These are phyloP conservation scores for Cadophora luteo-olivacea DNA, from an alignment of 2,329 filamentous ascomycete species.

Conservation along the genomic window DNA sequence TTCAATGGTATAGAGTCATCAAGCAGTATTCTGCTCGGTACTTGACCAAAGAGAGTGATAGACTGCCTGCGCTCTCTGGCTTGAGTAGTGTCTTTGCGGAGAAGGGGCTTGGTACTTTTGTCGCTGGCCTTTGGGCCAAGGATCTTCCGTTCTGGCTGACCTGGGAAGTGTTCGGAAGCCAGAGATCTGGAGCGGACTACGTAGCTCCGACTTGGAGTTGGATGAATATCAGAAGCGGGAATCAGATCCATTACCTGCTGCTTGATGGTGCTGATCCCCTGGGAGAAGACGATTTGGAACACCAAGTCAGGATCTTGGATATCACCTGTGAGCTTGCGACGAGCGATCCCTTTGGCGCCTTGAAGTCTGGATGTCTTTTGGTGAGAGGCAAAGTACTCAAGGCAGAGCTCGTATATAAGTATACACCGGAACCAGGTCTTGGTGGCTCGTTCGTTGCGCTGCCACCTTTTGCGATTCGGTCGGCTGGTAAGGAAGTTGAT, in stretches of 20 bases:
- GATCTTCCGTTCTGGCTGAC: not conserved
- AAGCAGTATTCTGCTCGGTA: not conserved
- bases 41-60: not conserved
- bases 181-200: not conserved
- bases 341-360: not conserved
- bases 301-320: not conserved
- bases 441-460: not conserved
- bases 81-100: not conserved
- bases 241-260: not conserved
- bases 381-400: not conserved
- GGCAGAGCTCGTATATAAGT: not conserved
- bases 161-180: not conserved
- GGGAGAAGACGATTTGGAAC: not conserved
- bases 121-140: not conserved
- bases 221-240: not conserved
- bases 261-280: not conserved
- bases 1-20: not conserved
- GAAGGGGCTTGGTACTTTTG: not conserved
- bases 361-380: not conserved
- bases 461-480: not conserved
- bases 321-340: not conserved
- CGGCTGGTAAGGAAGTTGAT: not conserved
- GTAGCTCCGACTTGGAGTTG: not conserved
- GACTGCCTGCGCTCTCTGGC: not conserved
- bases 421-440: not conserved